Percentiles rank a stretch among this genome's conserved stretches.
These are phyloP conservation scores for Cutaneotrichosporon dermatis DNA, from an alignment of 1,284 basidiomycete genomes.

Conservation along the genomic window DNA sequence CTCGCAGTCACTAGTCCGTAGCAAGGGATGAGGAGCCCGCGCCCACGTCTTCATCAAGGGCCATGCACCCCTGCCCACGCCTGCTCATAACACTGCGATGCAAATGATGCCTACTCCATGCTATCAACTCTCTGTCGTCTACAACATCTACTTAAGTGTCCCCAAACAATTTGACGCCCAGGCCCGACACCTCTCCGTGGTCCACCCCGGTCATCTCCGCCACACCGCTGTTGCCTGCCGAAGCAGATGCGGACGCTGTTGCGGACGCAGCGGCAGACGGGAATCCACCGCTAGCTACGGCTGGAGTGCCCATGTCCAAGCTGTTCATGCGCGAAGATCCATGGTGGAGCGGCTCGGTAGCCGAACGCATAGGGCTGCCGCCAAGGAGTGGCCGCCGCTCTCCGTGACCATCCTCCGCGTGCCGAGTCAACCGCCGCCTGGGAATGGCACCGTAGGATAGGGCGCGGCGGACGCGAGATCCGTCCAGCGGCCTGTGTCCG, in stretches of 20 bases:
- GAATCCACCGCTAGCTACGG: background rate
- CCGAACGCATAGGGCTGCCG: slow-evolving; percentile 2
- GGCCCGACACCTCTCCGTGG: background rate
- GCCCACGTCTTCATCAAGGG: no score
- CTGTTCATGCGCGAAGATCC: background rate
- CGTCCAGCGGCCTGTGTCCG: slow-evolving; percentile 17
- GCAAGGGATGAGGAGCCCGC: no score
- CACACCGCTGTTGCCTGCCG: background rate
- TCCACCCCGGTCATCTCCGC: background rate
- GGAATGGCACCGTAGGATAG: slow-evolving; percentile 10
- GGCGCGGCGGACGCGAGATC: slow-evolving; percentile 8
- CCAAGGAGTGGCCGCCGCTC: slow-evolving; percentile 3
- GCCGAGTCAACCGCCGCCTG: slow-evolving; percentile 4
- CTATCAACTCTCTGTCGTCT: background rate
- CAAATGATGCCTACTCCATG: background rate
- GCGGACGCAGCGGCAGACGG: background rate
- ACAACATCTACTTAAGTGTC: slow-evolving; percentile 3
- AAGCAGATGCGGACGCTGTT: background rate
- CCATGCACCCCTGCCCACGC: background rate
- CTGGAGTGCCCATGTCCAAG: background rate
- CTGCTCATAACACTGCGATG: background rate
- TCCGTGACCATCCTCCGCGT: slow-evolving; percentile 12
- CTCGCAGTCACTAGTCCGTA: no score
- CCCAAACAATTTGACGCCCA: background rate
- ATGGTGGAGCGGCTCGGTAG: background rate